A percentile compares a stretch with the other conserved stretches of the same genome.
Evolutionary conservation across 1,139 yeast species (phyloP).

Genomic region (Blastobotrys ciferrii): DNA sequence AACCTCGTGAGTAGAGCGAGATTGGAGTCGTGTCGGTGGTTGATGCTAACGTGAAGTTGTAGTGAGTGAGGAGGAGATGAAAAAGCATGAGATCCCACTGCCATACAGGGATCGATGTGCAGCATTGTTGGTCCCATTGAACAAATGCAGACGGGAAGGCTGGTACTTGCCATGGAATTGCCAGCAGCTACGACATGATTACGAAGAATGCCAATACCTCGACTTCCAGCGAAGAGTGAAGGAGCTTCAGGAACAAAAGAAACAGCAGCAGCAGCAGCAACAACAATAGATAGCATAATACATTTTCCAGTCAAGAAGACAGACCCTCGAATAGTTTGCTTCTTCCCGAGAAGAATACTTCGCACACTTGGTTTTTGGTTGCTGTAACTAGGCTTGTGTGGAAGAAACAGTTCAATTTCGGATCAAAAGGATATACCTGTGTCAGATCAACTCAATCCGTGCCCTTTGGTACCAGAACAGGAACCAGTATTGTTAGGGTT

Average conservation of each 20-base stretch:
- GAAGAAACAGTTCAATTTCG: no score
- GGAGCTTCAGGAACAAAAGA: conserved; percentile 51
- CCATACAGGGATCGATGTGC: conserved; percentile 89
- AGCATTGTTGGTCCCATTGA: conserved; percentile 63
- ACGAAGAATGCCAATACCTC: conserved; percentile 83
- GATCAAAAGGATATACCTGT: no score
- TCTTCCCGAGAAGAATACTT: no score
- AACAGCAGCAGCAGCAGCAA: neutral
- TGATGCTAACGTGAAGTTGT: conserved; percentile 4
- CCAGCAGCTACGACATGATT: conserved; percentile 74
- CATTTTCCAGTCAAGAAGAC: neutral
- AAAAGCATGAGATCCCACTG: conserved; percentile 73
- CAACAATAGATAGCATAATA: neutral
- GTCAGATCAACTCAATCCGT: no score
- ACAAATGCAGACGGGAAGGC: conserved; percentile 56
- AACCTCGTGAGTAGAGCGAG: conserved; percentile 23
- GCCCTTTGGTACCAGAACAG: no score
- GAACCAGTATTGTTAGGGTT: no score
- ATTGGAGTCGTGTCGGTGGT: neutral
- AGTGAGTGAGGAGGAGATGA: conserved; percentile 86
- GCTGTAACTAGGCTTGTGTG: no score
- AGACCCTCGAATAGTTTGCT: no score
- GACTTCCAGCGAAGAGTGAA: conserved; percentile 80
- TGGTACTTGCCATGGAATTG: conserved; percentile 67
- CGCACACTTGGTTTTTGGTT: no score